Base-by-base conservation (phyloP, 2,329 filamentous ascomycete genomes). In the Trichoderma gracile region DNA sequence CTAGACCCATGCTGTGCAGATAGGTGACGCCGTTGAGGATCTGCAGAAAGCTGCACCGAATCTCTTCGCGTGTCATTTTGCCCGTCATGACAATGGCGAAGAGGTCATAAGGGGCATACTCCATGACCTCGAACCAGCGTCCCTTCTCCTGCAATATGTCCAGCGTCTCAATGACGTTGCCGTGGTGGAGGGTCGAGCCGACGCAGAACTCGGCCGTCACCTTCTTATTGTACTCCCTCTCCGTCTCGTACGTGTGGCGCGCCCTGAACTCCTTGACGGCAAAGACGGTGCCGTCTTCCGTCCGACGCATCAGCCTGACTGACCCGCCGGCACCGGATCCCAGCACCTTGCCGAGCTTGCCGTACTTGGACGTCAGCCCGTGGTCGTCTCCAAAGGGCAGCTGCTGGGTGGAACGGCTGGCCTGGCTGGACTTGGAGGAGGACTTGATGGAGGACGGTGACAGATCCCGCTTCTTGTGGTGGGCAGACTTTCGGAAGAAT, bases 81-180 rank as follows among this genome's bases (percentile, higher is more conserved):
- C 95, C 95, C 0, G 95, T 98, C 95, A 99, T 99, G 69, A 99
- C 95, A 68, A 96, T 97, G 14, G 95, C 95, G 75, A 99, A 99
- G 33, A 99, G 84, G 75, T 99, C 95, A 73, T 84, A 99, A 0
- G 95, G 95, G 12, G 93, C 95, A 73, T 96, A 99, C 74, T 99
- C 95, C 95, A 99, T 99, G 47, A 99, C 95, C 73, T 98, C 94
- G 73, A 93, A 99, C 92, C 95, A 99, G 68, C 90, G 93, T 57
- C 87, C 88, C 77, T 94, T 95, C 78, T 99, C 95, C 69, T 96
- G 91, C 12, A 99, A 87, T 68, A 99, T 96, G 76, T 99, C 95
- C 69, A 99, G 84, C 1, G 95, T 98, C 77, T 99, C 95, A 71
- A 99, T 98, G 70, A 99, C 93, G 75, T 99, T 99, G 71, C 95